Percentiles rank a stretch among this genome's conserved stretches.
phyloP scores from a whole-genome alignment of 2,329 filamentous ascomycete species.

The Hypoxylon sp. region DNA sequence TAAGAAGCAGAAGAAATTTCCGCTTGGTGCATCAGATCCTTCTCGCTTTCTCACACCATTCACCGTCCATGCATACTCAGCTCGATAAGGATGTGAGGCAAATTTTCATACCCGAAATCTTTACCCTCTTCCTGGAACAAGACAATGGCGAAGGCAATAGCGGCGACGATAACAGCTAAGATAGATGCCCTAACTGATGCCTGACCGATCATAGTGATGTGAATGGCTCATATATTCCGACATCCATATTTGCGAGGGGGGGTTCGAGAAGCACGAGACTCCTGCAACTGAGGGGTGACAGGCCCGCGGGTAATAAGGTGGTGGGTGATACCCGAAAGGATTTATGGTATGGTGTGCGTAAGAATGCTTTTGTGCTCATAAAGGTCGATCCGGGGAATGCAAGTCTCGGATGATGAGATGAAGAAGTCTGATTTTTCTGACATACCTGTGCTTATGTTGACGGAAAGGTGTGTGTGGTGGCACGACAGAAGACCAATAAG shows the following conservation, averaged over 20 bases:
- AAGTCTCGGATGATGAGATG: constrained; percentile 36
- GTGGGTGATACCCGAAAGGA: constrained; percentile 26
- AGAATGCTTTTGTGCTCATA: constrained; percentile 33
- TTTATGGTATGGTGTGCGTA: constrained; percentile 29
- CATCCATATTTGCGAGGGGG: constrained; percentile 17
- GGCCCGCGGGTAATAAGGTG: constrained; percentile 5
- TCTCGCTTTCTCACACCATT: constrained; percentile 29
- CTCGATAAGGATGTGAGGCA: constrained; percentile 29
- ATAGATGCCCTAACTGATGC: constrained; percentile 38
- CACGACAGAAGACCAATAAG: constrained; percentile 37
- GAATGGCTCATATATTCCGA: constrained; percentile 13
- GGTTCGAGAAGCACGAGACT: constrained; percentile 28
- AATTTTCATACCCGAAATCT: constrained; percentile 46
- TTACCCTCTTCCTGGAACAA: constrained; percentile 35
- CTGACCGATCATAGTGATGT: constrained; percentile 42
- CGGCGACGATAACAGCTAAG: constrained; percentile 42
- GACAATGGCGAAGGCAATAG: constrained; percentile 41
- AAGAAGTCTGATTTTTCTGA: constrained; percentile 44
- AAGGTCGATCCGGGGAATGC: constrained; percentile 45
- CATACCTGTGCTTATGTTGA: constrained; percentile 45
- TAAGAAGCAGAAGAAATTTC: constrained; percentile 41
- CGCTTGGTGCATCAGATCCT: constrained; percentile 39
- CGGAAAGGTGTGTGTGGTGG: constrained; percentile 29
- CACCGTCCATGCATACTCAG: constrained; percentile 25
- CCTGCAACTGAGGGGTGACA: constrained; percentile 12